phyloP scores from a whole-genome alignment of 1,139 yeast genomes.

The Zygosaccharomyces sapae region DNA sequence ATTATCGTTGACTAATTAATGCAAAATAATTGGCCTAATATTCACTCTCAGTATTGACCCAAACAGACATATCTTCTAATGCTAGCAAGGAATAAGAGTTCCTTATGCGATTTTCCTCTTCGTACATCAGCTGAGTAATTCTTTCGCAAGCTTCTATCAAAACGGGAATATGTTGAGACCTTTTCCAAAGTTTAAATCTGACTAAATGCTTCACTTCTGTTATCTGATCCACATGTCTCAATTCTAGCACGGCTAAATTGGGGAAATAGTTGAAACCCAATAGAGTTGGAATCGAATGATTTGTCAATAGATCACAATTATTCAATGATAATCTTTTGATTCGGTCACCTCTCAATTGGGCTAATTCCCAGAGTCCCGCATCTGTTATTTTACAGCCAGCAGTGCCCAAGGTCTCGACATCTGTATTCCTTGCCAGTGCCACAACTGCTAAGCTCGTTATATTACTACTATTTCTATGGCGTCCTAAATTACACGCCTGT shows the following conservation, averaged over 20 bases:
- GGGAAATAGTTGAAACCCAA: slow-evolving; percentile 53
- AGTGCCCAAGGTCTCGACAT: slow-evolving; percentile 69
- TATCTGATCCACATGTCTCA: slow-evolving; percentile 57
- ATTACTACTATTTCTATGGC: slow-evolving; percentile 63
- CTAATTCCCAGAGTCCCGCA: slow-evolving; percentile 74
- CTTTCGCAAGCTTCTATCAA: slow-evolving; percentile 75
- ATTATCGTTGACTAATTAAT: background rate
- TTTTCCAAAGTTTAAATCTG: slow-evolving; percentile 61
- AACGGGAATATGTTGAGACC: slow-evolving; percentile 49
- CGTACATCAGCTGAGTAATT: slow-evolving; percentile 54
- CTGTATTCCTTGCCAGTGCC: slow-evolving; percentile 51
- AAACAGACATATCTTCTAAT: slow-evolving; percentile 51
- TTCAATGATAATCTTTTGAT: slow-evolving; percentile 73
- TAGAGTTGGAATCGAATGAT: slow-evolving; percentile 62
- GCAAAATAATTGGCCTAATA: slow-evolving; percentile 21
- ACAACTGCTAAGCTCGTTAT: slow-evolving; percentile 70
- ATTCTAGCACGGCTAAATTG: slow-evolving; percentile 68
- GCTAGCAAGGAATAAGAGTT: slow-evolving; percentile 50
- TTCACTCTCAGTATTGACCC: slow-evolving; percentile 47
- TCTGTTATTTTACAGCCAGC: slow-evolving; percentile 87
- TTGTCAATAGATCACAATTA: slow-evolving; percentile 63
- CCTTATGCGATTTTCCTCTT: slow-evolving; percentile 60
- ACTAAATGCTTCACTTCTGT: slow-evolving; percentile 62
- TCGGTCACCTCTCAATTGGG: slow-evolving; percentile 50
- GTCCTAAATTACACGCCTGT: slow-evolving; percentile 65